Base-by-base conservation (phyloP, 805 yeast genomes). In the Dipodascopsis uninucleata region DNA sequence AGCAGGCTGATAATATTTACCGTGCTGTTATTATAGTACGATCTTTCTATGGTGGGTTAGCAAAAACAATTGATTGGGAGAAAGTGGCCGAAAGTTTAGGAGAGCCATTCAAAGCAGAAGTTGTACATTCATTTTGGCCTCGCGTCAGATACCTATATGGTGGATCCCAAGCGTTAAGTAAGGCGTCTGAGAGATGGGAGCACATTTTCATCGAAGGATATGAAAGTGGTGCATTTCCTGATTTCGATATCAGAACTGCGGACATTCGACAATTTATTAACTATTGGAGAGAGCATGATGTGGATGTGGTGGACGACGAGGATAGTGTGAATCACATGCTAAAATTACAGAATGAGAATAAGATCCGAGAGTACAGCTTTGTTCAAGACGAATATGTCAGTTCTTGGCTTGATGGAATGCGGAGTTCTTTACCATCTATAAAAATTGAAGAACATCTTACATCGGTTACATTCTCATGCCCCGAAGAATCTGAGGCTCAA, bases 61-160 rank as follows among this genome's bases (percentile, higher is more conserved):
- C 75, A 34, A 77, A 77, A 12, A 64, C 66, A 5, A 81, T 85
- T 29, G 80, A 78, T 47, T 88, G 94, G 83, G 72, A 71, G 0
- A 63, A 71, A 28, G 78, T 88, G 5, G 70, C 82, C 0, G 58
- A 57, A 0, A 60, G 77, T 4, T 74, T 84, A 36, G 70, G 65
- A 4, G 72, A 62, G 14, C 58, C 66, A 22, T 55, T 61, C 32
- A 61, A 69, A 0, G 65, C 74, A 1, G 75, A 71, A 6, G 67
- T 71, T 8, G 64, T 82, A 22, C 73, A 72, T 51, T 75, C 77
- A 39, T 79, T 76, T 47, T 89, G 96, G 96, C 77, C 82, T 1
- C 69, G 76, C 16, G 71, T 84, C 6, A 71, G 85, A 33, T 75
- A 77, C 58, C 69, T 55, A 71, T 75, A 49, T 73, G 76, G 81